Percentiles rank a stretch among this genome's conserved stretches.
Evolutionary conservation across 768 basidiomycete genomes (phyloP).

Genomic region (Chiua virens): DNA sequence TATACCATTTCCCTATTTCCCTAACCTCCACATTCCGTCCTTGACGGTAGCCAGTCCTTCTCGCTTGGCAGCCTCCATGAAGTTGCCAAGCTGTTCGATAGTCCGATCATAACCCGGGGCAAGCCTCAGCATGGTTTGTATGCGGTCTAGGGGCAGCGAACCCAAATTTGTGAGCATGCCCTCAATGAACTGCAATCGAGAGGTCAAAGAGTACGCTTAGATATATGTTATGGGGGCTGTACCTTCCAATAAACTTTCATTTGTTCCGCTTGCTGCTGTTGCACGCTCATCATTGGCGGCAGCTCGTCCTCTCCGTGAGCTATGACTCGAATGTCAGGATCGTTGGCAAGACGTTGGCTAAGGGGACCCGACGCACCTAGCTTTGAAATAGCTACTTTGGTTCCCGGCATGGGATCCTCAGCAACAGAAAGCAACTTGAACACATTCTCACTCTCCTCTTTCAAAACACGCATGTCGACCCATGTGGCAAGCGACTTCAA

Average conservation of each 20-base stretch:
- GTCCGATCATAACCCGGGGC: slow-evolving; percentile 81
- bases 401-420: slow-evolving; percentile 42
- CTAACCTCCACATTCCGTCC: slow-evolving; percentile 70
- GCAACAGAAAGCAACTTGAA: slow-evolving; percentile 67
- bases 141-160: slow-evolving; percentile 71
- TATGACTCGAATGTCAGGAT: background rate
- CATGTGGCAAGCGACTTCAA: slow-evolving; percentile 80
- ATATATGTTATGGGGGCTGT: background rate
- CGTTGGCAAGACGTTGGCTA: background rate
- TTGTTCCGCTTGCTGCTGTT: slow-evolving; percentile 81
- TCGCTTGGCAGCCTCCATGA: slow-evolving; percentile 78
- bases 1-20: slow-evolving; percentile 14
- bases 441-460: slow-evolving; percentile 57
- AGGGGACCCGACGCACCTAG: slow-evolving; percentile 18
- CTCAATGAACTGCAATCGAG: slow-evolving; percentile 66
- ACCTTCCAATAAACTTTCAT: slow-evolving; percentile 92
- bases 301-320: slow-evolving; percentile 45
- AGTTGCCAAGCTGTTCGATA: slow-evolving; percentile 71
- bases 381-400: slow-evolving; percentile 21
- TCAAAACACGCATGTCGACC: slow-evolving; percentile 80
- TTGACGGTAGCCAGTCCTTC: slow-evolving; percentile 73
- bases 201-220: background rate
- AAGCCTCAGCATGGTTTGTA: slow-evolving; percentile 85
- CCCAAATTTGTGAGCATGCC: slow-evolving; percentile 91
- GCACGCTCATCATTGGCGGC: slow-evolving; percentile 51